Conservation (phyloP, 176 grass and related monocot species). For the Alopecurus myosuroides region DNA sequence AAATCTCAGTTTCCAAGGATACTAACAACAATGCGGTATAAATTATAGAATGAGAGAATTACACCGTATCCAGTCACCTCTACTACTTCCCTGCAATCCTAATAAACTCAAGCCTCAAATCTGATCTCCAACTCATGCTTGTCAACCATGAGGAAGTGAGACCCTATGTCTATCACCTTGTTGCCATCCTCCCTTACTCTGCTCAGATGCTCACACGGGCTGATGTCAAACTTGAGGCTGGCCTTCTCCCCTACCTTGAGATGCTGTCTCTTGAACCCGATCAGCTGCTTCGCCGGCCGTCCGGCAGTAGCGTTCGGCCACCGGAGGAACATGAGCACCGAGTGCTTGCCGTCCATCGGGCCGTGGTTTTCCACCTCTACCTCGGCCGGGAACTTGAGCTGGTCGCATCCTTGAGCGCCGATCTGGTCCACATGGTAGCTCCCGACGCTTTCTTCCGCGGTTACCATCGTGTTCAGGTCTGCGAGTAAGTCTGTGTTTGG, state of each 20-base stretch:
- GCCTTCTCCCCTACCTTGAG: slow-evolving; percentile 42
- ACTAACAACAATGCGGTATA: background rate
- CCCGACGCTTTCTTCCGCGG: background rate
- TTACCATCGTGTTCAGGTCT: background rate
- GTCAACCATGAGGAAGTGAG: slow-evolving; percentile 57
- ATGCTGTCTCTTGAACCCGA: slow-evolving; percentile 49
- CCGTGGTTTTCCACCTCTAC: slow-evolving; percentile 59
- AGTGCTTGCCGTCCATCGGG: slow-evolving; percentile 61
- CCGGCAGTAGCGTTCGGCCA: slow-evolving; percentile 12
- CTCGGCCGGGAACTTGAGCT: slow-evolving; percentile 30
- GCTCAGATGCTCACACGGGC: slow-evolving; percentile 59
- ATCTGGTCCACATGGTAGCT: slow-evolving; percentile 29
- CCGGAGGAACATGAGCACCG: slow-evolving; percentile 56
- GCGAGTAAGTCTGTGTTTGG: background rate
- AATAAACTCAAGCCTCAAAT: slow-evolving; percentile 22
- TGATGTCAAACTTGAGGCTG: slow-evolving; percentile 30
- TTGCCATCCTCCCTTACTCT: slow-evolving; percentile 41
- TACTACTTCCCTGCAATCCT: background rate
- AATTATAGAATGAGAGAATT: background rate
- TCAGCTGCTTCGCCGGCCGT: slow-evolving; percentile 30
- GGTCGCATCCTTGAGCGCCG: slow-evolving; percentile 20
- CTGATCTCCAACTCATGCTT: slow-evolving; percentile 37
- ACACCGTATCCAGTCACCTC: background rate
- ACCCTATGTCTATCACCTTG: slow-evolving; percentile 62
- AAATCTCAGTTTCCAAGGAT: background rate